A percentile compares a stretch with the other conserved stretches of the same genome.
Conservation (phyloP, 2,329 filamentous ascomycete genomes). For the Aspergillus pseudoglaucus region DNA sequence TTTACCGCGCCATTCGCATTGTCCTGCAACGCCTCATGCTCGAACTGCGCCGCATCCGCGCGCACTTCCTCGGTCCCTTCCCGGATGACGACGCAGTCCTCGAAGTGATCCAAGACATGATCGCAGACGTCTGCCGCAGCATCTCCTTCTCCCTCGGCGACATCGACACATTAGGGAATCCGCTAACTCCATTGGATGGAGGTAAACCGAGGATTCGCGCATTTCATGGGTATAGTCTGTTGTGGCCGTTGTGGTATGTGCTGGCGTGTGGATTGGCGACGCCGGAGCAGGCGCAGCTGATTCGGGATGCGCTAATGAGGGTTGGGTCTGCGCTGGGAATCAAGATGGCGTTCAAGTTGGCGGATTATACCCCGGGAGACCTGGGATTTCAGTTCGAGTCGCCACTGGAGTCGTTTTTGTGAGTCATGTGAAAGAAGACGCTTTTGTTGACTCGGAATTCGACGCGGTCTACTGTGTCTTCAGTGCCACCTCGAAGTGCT, state of each 20-base stretch:
- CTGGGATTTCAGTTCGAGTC: constrained; percentile 2
- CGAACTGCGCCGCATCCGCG: constrained; percentile 16
- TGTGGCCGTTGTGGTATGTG: constrained; percentile 36
- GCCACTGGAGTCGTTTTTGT: background rate
- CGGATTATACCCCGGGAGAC: constrained; percentile 1
- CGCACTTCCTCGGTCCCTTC: constrained; percentile 2
- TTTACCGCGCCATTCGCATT: constrained; percentile 30
- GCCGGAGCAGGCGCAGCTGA: constrained; percentile 21
- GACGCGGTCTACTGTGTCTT: too few relatives aligned
- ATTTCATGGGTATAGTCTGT: constrained; percentile 25
- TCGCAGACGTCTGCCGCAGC: constrained; percentile 28
- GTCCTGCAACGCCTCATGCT: constrained; percentile 26
- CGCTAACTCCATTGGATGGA: constrained; percentile 7
- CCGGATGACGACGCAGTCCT: constrained; percentile 6
- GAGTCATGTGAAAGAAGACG: too few relatives aligned
- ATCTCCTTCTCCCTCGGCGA: constrained; percentile 29
- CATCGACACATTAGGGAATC: constrained; percentile 26
- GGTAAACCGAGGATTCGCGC: constrained; percentile 21
- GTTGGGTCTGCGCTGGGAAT: constrained; percentile 29
- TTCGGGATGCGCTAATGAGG: constrained; percentile 19
- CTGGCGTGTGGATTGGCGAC: constrained; percentile 27
- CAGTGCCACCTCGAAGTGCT: too few relatives aligned
- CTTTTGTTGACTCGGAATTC: too few relatives aligned
- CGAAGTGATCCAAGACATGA: constrained; percentile 26
- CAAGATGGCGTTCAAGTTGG: constrained; percentile 27